phyloP scores from a whole-genome alignment of 2,329 filamentous ascomycete genomes.

The Colletotrichum camelliae region DNA sequence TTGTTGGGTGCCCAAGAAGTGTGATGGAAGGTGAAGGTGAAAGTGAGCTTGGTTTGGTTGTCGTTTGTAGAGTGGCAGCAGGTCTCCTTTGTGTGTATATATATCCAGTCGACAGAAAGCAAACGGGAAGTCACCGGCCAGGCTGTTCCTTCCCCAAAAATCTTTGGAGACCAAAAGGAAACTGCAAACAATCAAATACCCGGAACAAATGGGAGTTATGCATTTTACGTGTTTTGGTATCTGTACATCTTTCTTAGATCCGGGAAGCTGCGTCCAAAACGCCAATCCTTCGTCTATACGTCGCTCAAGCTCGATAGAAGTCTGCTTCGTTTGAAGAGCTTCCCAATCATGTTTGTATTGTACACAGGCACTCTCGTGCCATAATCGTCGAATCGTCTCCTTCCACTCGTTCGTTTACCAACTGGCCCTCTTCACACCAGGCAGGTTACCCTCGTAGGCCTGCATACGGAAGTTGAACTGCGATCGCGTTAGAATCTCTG shows the following conservation, averaged over 20 bases:
- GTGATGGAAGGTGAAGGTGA: background rate
- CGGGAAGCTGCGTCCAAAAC: constrained; percentile 3
- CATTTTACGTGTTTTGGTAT: background rate
- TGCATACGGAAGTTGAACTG: constrained; percentile 94
- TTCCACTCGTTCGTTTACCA: constrained; percentile 66
- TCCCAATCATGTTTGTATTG: background rate
- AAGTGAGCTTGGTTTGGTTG: background rate
- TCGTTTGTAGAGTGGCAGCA: background rate
- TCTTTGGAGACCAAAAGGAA: background rate
- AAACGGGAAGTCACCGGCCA: background rate
- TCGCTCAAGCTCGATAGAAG: background rate
- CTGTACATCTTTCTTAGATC: background rate
- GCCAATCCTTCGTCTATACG: background rate
- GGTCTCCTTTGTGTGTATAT: background rate
- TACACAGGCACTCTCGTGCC: background rate
- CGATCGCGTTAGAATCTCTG: background rate
- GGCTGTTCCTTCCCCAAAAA: background rate
- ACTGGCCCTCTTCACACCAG: constrained; percentile 94
- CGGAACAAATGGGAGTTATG: background rate
- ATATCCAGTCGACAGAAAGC: background rate
- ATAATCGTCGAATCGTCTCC: background rate
- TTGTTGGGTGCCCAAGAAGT: background rate
- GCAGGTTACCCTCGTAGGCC: constrained; percentile 82
- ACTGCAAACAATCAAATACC: background rate
- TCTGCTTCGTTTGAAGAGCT: background rate